These are phyloP conservation scores for Stagonosporopsis cucurbitacearum DNA, from an alignment of 2,329 filamentous ascomycete genomes.

Conservation along the genomic window DNA sequence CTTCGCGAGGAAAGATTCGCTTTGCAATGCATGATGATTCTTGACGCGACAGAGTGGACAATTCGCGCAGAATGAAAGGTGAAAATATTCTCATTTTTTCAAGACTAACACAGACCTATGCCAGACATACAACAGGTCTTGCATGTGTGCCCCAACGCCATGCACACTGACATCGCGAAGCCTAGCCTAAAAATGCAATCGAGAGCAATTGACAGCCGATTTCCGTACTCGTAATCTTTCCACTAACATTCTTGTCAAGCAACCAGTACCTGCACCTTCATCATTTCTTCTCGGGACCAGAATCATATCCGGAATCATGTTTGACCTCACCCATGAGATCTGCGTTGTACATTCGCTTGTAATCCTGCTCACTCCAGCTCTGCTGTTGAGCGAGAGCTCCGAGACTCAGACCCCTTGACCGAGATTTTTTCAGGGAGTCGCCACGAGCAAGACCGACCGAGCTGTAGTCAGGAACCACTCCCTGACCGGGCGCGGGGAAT, in stretches of 20 bases:
- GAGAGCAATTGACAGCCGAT: neutral
- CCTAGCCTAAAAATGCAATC: neutral
- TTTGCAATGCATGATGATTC: neutral
- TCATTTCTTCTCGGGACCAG: constrained; percentile 18
- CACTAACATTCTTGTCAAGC: neutral
- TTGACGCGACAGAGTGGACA: neutral
- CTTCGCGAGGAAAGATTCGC: neutral
- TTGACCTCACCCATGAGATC: constrained; percentile 33
- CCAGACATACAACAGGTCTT: neutral
- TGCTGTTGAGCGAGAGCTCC: constrained; percentile 38
- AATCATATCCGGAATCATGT: constrained; percentile 36
- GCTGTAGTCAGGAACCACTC: constrained; percentile 44
- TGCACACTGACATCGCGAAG: neutral
- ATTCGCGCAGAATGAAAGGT: neutral
- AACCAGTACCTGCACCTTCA: neutral
- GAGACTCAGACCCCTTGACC: constrained; percentile 40
- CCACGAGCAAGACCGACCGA: constrained; percentile 29
- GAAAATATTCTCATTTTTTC: neutral
- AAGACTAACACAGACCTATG: neutral
- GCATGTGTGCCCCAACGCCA: constrained; percentile 5
- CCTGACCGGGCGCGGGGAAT: constrained; percentile 40
- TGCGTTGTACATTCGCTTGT: constrained; percentile 40
- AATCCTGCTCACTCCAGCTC: constrained; percentile 46
- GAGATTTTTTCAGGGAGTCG: constrained; percentile 39
- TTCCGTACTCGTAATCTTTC: neutral